These are phyloP conservation scores for Botrytis medusae DNA, from an alignment of 2,329 filamentous ascomycete species.

Conservation along the genomic window DNA sequence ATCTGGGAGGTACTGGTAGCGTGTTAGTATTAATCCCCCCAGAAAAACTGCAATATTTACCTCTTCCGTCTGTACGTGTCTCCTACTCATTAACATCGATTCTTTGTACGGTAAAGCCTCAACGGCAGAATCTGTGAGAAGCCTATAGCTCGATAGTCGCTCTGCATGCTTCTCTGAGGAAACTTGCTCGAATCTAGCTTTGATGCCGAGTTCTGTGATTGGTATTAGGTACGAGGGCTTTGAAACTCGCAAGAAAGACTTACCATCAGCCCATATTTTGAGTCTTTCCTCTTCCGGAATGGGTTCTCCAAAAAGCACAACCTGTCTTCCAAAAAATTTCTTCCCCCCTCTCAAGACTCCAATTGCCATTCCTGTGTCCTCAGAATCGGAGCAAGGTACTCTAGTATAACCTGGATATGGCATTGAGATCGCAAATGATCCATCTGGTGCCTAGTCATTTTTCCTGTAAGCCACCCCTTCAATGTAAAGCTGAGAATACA, in stretches of 20 bases:
- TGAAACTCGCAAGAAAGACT: background rate
- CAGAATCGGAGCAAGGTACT: constrained; percentile 2
- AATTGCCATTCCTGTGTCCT: constrained; percentile 8
- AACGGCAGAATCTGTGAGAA: background rate
- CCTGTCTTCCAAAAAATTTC: constrained; percentile 1
- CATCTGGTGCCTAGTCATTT: background rate
- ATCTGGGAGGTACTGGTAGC: background rate
- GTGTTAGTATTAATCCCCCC: background rate
- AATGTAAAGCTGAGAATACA: background rate
- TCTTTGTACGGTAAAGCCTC: background rate
- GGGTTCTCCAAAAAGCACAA: background rate
- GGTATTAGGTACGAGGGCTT: background rate
- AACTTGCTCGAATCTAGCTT: background rate
- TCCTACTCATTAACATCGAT: background rate
- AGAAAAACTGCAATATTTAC: background rate
- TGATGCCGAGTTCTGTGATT: background rate
- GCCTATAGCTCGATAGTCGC: background rate
- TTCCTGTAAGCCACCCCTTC: background rate
- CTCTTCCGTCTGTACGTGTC: constrained; percentile 3
- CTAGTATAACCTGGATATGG: background rate
- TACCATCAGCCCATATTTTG: background rate
- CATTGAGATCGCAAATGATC: background rate
- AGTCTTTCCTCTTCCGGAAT: background rate
- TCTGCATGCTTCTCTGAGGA: background rate
- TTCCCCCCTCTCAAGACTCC: background rate